Conservation (phyloP, 345 rosid genomes). For the Tarenaya hassleriana region DNA sequence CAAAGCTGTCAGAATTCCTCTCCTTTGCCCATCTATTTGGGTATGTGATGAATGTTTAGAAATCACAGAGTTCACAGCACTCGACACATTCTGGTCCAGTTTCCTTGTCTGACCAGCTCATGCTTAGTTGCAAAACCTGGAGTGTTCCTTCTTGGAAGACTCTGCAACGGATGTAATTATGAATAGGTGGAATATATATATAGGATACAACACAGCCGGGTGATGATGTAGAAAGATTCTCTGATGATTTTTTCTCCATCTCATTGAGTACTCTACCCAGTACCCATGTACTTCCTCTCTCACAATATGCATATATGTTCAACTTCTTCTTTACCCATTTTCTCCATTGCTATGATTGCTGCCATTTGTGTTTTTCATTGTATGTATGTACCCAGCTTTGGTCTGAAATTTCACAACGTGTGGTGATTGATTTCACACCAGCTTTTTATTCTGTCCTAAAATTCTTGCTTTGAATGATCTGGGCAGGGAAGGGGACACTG, state of each 20-base stretch:
- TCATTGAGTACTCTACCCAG: conserved; percentile 20
- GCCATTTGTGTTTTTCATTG: too few relatives aligned
- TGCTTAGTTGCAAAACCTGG: too few relatives aligned
- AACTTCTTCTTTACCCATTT: conserved; percentile 5
- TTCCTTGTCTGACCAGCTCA: conserved; percentile 9
- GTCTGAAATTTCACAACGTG: conserved; percentile 25
- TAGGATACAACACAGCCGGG: conserved; percentile 18
- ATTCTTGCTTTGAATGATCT: conserved; percentile 21
- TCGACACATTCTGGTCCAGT: not conserved
- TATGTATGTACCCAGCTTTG: conserved; percentile 16
- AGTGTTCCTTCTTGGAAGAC: conserved; percentile 13
- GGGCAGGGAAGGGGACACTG: conserved; percentile 26
- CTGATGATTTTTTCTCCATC: conserved; percentile 4
- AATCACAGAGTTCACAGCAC: too few relatives aligned
- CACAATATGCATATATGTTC: not conserved
- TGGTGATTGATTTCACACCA: conserved; percentile 26
- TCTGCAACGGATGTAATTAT: conserved; percentile 19
- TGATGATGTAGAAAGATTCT: conserved; percentile 12
- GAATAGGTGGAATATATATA: conserved; percentile 6
- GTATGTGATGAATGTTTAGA: too few relatives aligned
- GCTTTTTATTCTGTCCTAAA: conserved; percentile 14
- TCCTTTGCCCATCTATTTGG: too few relatives aligned
- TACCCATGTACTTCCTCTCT: conserved; percentile 15
- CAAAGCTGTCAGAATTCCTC: too few relatives aligned
- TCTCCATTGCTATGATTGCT: conserved; percentile 22